These are phyloP conservation scores for Populus pruinosa DNA, from an alignment of 345 rosid species.

Conservation along the genomic window DNA sequence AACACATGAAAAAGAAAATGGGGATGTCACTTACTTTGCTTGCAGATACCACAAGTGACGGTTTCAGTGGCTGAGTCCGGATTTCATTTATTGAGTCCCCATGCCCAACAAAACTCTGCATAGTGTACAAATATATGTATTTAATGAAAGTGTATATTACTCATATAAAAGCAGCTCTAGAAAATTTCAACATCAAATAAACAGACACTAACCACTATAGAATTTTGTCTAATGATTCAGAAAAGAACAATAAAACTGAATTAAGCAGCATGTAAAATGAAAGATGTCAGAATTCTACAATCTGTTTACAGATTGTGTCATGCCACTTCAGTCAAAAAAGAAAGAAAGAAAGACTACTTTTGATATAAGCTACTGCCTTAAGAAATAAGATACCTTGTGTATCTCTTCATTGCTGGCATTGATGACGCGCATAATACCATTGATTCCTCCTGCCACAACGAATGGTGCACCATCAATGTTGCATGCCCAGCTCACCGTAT, in stretches of 20 bases:
- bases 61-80: slow-evolving; percentile 86
- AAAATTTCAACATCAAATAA: no score
- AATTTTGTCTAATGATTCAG: not conserved
- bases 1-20: not conserved
- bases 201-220: not conserved
- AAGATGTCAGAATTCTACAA: not conserved
- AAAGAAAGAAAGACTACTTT: not conserved
- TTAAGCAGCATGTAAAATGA: not conserved
- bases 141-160: no score
- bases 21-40: slow-evolving; percentile 59
- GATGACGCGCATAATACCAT: slow-evolving; percentile 85
- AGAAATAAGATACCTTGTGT: slow-evolving; percentile 55
- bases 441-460: slow-evolving; percentile 80
- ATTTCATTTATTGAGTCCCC: slow-evolving; percentile 95
- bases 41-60: slow-evolving; percentile 87
- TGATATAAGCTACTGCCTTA: not conserved
- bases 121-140: not conserved
- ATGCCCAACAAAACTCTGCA: slow-evolving; percentile 95
- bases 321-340: not conserved
- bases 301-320: not conserved
- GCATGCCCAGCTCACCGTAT: slow-evolving; percentile 93
- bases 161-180: no score
- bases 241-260: not conserved
- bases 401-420: slow-evolving; percentile 74
- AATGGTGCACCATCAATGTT: slow-evolving; percentile 60